phyloP scores from a whole-genome alignment of 768 basidiomycete genomes.

The Lanmaoa rubissima region DNA sequence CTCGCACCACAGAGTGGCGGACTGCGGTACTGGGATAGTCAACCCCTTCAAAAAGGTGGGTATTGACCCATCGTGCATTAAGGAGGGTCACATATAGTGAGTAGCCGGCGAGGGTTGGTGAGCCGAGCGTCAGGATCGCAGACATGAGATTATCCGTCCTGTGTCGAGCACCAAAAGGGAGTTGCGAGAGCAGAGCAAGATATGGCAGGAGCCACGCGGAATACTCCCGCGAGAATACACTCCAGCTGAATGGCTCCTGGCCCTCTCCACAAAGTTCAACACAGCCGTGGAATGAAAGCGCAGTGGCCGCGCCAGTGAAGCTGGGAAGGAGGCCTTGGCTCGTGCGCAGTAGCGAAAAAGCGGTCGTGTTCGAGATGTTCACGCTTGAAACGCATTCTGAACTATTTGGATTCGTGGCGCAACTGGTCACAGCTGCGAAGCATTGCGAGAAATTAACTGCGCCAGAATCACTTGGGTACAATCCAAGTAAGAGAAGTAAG shows the following conservation, averaged over 20 bases:
- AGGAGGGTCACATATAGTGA: constrained; percentile 43
- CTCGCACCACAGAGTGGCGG: constrained; percentile 26
- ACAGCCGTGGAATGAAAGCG: constrained; percentile 10
- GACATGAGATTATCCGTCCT: constrained; percentile 43
- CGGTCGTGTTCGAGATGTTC: not conserved
- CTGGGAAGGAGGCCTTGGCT: not conserved
- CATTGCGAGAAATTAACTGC: constrained; percentile 16
- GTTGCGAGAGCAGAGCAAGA: constrained; percentile 47
- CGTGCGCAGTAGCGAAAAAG: constrained; percentile 15
- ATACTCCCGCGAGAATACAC: constrained; percentile 34
- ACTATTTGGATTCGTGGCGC: not conserved
- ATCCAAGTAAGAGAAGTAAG: not conserved
- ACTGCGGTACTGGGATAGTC: constrained; percentile 20
- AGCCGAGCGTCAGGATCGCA: constrained; percentile 43
- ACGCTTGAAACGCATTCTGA: constrained; percentile 1
- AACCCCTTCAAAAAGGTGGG: constrained; percentile 30
- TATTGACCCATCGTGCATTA: constrained; percentile 43
- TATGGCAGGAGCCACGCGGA: constrained; percentile 48
- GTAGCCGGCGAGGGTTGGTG: constrained; percentile 44
- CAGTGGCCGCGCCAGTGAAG: constrained; percentile 1
- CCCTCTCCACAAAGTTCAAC: constrained; percentile 5
- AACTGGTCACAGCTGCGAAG: constrained; percentile 2
- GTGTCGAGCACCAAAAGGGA: constrained; percentile 45
- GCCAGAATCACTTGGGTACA: not conserved
- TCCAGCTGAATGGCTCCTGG: constrained; percentile 21